Conservation (phyloP, 805 yeast species). For the Wickerhamomyces bovis region DNA sequence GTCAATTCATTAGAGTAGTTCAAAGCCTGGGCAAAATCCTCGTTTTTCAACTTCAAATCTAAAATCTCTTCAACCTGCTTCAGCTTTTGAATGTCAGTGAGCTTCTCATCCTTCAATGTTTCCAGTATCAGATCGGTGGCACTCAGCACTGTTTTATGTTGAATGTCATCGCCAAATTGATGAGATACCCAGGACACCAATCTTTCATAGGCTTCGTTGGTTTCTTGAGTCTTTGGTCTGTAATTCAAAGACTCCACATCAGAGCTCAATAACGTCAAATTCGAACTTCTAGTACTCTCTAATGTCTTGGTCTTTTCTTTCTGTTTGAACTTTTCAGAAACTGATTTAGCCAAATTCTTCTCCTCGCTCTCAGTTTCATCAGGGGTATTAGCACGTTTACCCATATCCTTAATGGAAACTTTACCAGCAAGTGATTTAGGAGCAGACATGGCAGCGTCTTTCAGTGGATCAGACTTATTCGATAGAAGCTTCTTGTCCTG, state of each 20-base stretch:
- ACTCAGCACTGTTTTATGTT: slow-evolving; percentile 64
- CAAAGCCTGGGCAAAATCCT: slow-evolving; percentile 23
- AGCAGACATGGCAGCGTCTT: slow-evolving; percentile 46
- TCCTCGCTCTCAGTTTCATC: slow-evolving; percentile 18
- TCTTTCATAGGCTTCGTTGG: slow-evolving; percentile 44
- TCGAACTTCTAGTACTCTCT: slow-evolving; percentile 4
- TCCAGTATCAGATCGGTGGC: slow-evolving; percentile 64
- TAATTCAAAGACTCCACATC: slow-evolving; percentile 47
- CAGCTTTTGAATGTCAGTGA: slow-evolving; percentile 39
- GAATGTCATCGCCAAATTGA: slow-evolving; percentile 61
- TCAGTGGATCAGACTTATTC: slow-evolving; percentile 30
- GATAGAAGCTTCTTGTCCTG: slow-evolving; percentile 50
- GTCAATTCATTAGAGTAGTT: slow-evolving; percentile 41
- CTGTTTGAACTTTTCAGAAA: slow-evolving; percentile 14
- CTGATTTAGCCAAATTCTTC: slow-evolving; percentile 14
- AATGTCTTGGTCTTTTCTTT: slow-evolving; percentile 14
- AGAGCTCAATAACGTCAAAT: slow-evolving; percentile 28
- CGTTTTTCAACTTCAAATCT: slow-evolving; percentile 24
- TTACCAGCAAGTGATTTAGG: slow-evolving; percentile 73
- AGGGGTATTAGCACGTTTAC: slow-evolving; percentile 28
- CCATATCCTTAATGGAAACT: slow-evolving; percentile 67
- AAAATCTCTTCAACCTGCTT: slow-evolving; percentile 45
- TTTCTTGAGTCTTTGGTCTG: slow-evolving; percentile 53
- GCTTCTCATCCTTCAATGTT: slow-evolving; percentile 41
- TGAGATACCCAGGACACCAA: slow-evolving; percentile 55